Evolutionary conservation across 1,139 yeast genomes (phyloP).

Genomic region (Sporopachydermia cereana): DNA sequence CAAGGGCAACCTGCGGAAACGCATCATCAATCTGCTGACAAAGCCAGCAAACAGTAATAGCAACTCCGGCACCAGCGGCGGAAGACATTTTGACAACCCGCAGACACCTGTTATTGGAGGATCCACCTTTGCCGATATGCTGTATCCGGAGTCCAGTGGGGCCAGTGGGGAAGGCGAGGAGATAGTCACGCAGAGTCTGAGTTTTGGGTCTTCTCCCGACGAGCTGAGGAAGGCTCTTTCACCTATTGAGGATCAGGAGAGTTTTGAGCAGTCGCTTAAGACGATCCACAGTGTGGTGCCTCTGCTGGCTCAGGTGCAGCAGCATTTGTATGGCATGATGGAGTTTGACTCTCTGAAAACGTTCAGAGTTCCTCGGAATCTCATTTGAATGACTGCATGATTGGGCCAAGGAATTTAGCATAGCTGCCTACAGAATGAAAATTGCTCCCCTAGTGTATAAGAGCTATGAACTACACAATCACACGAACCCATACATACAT

Average conservation of each 20-base stretch:
- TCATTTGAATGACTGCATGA: not conserved
- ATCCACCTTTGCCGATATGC: not conserved
- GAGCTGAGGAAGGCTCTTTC: not conserved
- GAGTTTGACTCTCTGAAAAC: conserved; percentile 48
- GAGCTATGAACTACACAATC: too few species aligned
- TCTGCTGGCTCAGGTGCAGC: conserved; percentile 32
- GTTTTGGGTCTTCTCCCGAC: not conserved
- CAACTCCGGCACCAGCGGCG: not conserved
- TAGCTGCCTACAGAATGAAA: too few species aligned
- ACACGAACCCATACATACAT: too few species aligned
- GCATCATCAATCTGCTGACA: not conserved
- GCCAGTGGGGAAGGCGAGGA: not conserved
- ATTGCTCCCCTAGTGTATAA: too few species aligned
- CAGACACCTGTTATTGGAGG: not conserved
- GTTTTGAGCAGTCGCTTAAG: conserved; percentile 4
- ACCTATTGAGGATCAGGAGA: not conserved
- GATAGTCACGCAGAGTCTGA: not conserved
- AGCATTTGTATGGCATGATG: conserved; percentile 48
- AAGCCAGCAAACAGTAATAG: not conserved
- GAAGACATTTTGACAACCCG: not conserved
- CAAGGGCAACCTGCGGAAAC: not conserved
- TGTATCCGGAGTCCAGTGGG: not conserved
- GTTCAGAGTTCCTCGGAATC: not conserved
- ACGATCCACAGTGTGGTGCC: conserved; percentile 26
- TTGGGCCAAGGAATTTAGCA: too few species aligned